phyloP scores from a whole-genome alignment of 768 basidiomycete species.

The Fistulinella prunicolor region DNA sequence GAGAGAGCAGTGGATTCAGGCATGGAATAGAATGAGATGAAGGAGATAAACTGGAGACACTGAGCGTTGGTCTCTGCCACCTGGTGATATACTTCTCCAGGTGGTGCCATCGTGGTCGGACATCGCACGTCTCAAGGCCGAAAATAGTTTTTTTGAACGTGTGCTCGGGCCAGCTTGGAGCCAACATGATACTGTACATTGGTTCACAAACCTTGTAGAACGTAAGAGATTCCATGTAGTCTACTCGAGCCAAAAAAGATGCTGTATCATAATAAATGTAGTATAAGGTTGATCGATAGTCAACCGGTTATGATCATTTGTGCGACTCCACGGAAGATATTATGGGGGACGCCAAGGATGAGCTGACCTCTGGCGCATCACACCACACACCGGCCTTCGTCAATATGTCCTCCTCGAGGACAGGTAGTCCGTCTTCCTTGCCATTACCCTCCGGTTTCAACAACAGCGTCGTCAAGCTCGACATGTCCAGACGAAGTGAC shows the following conservation, averaged over 20 bases:
- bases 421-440: not conserved
- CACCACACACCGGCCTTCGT: conserved; percentile 24
- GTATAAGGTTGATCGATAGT: no score
- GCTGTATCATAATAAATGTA: no score
- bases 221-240: no score
- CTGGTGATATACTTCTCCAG: no score
- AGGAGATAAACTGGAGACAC: not conserved
- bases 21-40: not conserved
- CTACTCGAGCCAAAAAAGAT: no score
- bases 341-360: not conserved
- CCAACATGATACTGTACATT: no score
- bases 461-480: conserved; percentile 11
- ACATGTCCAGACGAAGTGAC: conserved; percentile 12
- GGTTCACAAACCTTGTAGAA: no score
- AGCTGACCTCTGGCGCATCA: not conserved
- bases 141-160: no score
- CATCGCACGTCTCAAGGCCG: no score
- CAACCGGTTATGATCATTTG: not conserved
- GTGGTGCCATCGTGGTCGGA: no score
- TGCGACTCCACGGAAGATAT: not conserved
- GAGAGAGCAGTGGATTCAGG: not conserved
- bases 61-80: not conserved
- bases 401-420: conserved; percentile 15
- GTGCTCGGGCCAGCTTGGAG: no score
- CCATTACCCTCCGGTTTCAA: conserved; percentile 2